Evolutionary conservation across 179 eudicot species (phyloP).

Genomic region (Silene noctiflora): DNA sequence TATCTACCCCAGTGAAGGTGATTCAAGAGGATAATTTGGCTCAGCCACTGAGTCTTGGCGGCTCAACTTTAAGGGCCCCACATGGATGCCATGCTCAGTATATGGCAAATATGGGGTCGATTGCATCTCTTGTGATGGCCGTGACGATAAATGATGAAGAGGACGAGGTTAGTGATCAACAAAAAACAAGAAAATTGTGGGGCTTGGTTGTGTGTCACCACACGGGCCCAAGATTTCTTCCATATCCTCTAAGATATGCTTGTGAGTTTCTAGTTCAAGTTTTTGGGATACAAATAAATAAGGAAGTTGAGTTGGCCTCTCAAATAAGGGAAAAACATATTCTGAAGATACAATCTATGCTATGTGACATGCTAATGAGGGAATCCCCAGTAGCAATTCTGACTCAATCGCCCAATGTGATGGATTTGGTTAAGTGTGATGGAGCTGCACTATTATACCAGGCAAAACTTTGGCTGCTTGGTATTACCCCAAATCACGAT

Average conservation of each 20-base stretch:
- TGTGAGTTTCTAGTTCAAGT: slow-evolving; percentile 87
- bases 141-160: slow-evolving; percentile 66
- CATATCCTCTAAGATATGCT: slow-evolving; percentile 73
- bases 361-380: slow-evolving; percentile 88
- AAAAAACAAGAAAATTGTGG: slow-evolving; percentile 63
- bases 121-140: slow-evolving; percentile 83
- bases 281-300: slow-evolving; percentile 67
- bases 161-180: slow-evolving; percentile 47
- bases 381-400: slow-evolving; percentile 65
- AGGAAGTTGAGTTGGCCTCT: slow-evolving; percentile 69
- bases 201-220: slow-evolving; percentile 94
- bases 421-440: slow-evolving; percentile 84
- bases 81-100: slow-evolving; percentile 92
- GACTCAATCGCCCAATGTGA: slow-evolving; percentile 77
- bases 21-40: slow-evolving; percentile 54
- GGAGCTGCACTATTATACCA: slow-evolving; percentile 71
- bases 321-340: slow-evolving; percentile 69
- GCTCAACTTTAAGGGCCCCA: slow-evolving; percentile 79
- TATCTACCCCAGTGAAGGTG: slow-evolving; percentile 59
- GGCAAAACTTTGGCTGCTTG: slow-evolving; percentile 56
- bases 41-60: slow-evolving; percentile 71
- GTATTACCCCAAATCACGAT: slow-evolving; percentile 58
- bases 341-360: slow-evolving; percentile 65
- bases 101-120: slow-evolving; percentile 82
- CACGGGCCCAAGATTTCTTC: slow-evolving; percentile 55